phyloP scores from a whole-genome alignment of 306 rosid genomes.

The Castanea sativa region DNA sequence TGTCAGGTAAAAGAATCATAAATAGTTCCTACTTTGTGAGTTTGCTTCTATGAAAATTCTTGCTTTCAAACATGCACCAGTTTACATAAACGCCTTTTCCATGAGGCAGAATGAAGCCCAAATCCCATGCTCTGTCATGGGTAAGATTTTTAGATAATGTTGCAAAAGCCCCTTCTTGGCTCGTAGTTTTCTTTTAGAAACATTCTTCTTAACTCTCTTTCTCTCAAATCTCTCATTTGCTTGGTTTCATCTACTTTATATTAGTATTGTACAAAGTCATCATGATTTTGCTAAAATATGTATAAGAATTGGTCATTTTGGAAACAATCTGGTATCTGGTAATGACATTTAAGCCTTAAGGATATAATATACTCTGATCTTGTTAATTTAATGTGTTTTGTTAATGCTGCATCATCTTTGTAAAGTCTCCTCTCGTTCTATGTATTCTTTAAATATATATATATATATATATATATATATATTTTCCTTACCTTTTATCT shows the following conservation, averaged over 20 bases:
- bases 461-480: no score
- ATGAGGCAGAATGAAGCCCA: background rate
- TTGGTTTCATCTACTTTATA: background rate
- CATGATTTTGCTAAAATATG: background rate
- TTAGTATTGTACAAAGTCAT: background rate
- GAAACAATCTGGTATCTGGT: no score
- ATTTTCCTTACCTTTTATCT: background rate
- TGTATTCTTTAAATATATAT: background rate
- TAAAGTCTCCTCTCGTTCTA: background rate
- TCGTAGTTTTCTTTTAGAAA: background rate
- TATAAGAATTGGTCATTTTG: no score
- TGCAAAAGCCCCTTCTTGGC: background rate
- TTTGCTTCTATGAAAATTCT: slow-evolving; percentile 4
- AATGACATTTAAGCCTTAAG: no score
- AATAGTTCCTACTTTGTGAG: slow-evolving; percentile 12
- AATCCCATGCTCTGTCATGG: background rate
- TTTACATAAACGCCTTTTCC: slow-evolving; percentile 15
- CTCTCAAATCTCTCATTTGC: background rate
- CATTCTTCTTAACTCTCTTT: background rate
- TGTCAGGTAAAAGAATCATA: slow-evolving; percentile 69
- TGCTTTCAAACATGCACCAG: slow-evolving; percentile 4
- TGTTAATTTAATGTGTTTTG: background rate
- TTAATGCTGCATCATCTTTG: background rate
- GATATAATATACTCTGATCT: background rate
- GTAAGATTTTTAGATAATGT: background rate